Evolutionary conservation across 805 yeast species (phyloP).

Genomic region (Cyberlindnera suaveolens): DNA sequence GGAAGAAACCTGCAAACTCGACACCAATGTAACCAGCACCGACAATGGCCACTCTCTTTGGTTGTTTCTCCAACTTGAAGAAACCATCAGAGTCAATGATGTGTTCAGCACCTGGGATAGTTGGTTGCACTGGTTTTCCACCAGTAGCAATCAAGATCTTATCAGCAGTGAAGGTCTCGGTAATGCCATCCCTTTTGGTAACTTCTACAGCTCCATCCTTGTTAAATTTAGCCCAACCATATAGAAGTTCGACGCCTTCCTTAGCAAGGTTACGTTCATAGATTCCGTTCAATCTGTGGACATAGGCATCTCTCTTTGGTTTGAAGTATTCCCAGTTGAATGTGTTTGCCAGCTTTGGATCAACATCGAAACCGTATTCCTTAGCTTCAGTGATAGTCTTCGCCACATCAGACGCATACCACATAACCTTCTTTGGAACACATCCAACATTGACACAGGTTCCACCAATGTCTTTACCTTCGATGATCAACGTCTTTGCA

Average conservation of each 20-base stretch:
- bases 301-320: constrained; percentile 86
- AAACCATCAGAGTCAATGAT: constrained; percentile 91
- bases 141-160: constrained; percentile 89
- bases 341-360: constrained; percentile 43
- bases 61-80: constrained; percentile 74
- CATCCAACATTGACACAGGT: constrained; percentile 99
- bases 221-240: constrained; percentile 79
- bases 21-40: constrained; percentile 99
- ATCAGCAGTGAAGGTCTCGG: constrained; percentile 66
- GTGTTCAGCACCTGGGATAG: constrained; percentile 71
- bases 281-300: constrained; percentile 83
- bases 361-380: constrained; percentile 75
- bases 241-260: constrained; percentile 83
- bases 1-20: constrained; percentile 92
- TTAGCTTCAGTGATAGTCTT: constrained; percentile 64
- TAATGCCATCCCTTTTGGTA: constrained; percentile 50
- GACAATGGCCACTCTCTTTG: constrained; percentile 87
- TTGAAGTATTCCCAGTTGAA: constrained; percentile 84
- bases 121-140: constrained; percentile 73
- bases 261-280: constrained; percentile 81
- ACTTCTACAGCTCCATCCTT: constrained; percentile 77
- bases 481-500: constrained; percentile 78
- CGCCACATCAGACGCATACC: constrained; percentile 94
- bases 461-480: constrained; percentile 84
- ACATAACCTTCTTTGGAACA: constrained; percentile 98